Conservation (phyloP, 768 basidiomycete species). For the Chalciporus piperatus region DNA sequence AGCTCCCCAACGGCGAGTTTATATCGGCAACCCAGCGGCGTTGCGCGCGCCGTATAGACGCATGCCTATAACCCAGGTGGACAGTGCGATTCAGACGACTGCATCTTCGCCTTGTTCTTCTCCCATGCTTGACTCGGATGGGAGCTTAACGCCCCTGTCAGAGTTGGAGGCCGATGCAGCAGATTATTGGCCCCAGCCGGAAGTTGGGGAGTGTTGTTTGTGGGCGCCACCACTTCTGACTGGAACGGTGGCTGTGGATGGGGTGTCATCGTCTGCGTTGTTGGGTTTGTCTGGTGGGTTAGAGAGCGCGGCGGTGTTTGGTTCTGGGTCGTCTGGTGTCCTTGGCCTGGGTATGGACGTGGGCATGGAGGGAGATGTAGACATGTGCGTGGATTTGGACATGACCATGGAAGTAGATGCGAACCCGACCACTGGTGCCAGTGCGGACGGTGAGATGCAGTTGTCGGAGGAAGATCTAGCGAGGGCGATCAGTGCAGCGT, state of each 20-base stretch:
- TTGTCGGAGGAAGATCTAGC: slow-evolving; percentile 22
- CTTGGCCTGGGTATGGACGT: not conserved
- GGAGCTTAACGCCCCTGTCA: slow-evolving; percentile 9
- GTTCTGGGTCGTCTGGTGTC: not conserved
- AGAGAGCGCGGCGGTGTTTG: not conserved
- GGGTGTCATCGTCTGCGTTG: not conserved
- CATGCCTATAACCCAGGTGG: slow-evolving; percentile 12
- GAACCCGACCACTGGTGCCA: too few species aligned
- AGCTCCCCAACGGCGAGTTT: slow-evolving; percentile 12
- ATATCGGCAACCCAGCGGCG: slow-evolving; percentile 14
- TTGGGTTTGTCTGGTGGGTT: not conserved
- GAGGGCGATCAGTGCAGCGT: slow-evolving; percentile 22
- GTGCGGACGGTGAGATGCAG: not conserved
- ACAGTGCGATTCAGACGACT: not conserved
- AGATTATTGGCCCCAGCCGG: slow-evolving; percentile 31
- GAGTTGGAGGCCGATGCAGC: slow-evolving; percentile 2
- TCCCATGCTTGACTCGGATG: slow-evolving; percentile 11
- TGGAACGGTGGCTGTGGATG: not conserved
- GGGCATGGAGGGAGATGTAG: not conserved
- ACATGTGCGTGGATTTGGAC: not conserved
- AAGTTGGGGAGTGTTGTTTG: slow-evolving; percentile 29
- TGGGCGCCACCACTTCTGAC: slow-evolving; percentile 18
- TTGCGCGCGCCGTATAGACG: slow-evolving; percentile 20
- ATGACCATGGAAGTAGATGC: not conserved
- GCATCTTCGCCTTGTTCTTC: slow-evolving; percentile 10